phyloP scores from a whole-genome alignment of 2,329 filamentous ascomycete genomes.

The Mycosphaerelloides madeirae region DNA sequence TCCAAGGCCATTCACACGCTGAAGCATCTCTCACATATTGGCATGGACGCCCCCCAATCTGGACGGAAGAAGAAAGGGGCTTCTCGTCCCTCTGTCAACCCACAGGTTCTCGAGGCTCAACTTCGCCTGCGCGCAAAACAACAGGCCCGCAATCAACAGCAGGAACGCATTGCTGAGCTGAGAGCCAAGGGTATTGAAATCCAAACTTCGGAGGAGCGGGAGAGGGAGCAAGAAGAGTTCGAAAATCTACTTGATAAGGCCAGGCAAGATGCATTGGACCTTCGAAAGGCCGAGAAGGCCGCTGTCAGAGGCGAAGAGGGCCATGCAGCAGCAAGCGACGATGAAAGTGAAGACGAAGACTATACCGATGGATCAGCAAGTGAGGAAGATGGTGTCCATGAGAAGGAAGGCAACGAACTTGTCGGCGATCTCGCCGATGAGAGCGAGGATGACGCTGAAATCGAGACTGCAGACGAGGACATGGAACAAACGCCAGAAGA shows the following conservation, averaged over 20 bases:
- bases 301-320: constrained; percentile 62
- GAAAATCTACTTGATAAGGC: constrained; percentile 87
- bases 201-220: constrained; percentile 80
- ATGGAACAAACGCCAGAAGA: constrained; percentile 19
- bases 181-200: constrained; percentile 74
- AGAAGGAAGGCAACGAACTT: constrained; percentile 10
- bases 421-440: constrained; percentile 19
- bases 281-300: constrained; percentile 71
- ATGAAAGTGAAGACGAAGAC: constrained; percentile 53
- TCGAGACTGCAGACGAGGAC: constrained; percentile 17
- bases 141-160: constrained; percentile 73
- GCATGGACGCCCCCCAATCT: constrained; percentile 46
- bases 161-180: constrained; percentile 70
- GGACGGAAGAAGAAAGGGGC: constrained; percentile 53
- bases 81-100: constrained; percentile 57
- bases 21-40: constrained; percentile 32
- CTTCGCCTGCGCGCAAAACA: constrained; percentile 69
- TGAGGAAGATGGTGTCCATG: constrained; percentile 11
- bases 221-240: constrained; percentile 73
- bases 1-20: constrained; percentile 32
- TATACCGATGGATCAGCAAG: constrained; percentile 25
- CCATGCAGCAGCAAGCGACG: constrained; percentile 45
- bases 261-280: constrained; percentile 70
- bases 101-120: constrained; percentile 62
- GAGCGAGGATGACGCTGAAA: constrained; percentile 31